Evolutionary conservation across 2,329 filamentous ascomycete genomes (phyloP), one percentile per base, ranked within the genome.

Genomic region (Trichoderma sp.): DNA sequence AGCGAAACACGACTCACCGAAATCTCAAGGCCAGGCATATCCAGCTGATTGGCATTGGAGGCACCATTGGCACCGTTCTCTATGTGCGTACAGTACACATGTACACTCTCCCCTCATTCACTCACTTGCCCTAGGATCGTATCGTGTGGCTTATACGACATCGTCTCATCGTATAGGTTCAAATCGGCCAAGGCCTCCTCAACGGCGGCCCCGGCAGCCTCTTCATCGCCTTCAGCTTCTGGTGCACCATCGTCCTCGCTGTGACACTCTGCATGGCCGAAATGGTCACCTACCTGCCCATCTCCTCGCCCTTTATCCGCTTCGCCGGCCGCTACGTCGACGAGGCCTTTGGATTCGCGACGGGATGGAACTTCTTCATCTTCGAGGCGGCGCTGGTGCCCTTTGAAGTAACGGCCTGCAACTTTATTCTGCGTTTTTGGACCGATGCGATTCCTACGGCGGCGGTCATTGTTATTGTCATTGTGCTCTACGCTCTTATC

Each of bases 311-410:
- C 0, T 94, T 94, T 77, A 91, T 94, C 75, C 88, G 90, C 30
- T 92, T 94, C 74, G 91, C 91, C 4, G 90, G 90, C 16, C 86
- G 90, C 58, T 93, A 88, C 72, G 90, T 93, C 34, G 91, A 93
- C 72, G 90, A 92, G 72, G 89, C 90, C 2, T 91, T 93, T 69
- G 90, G 90, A 0, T 90, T 92, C 68, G 89, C 89, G 7, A 86
- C 89, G 1, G 90, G 90, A 5, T 92, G 90, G 86, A 92, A 92
- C 76, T 92, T 91, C 73, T 91, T 91, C 80, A 77, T 91, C 54
- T 91, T 91, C 71, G 87, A 91, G 76, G 90, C 90, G 1, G 84
- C 85, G 2, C 80, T 91, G 3, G 88, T 91, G 5, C 89, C 89
- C 0, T 91, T 90, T 67, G 89, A 91, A 72, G 84, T 91, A 30